Evolutionary conservation across 345 rosid species (phyloP), one percentile per base, ranked within the genome.

Genomic region (Salix suchowensis): DNA sequence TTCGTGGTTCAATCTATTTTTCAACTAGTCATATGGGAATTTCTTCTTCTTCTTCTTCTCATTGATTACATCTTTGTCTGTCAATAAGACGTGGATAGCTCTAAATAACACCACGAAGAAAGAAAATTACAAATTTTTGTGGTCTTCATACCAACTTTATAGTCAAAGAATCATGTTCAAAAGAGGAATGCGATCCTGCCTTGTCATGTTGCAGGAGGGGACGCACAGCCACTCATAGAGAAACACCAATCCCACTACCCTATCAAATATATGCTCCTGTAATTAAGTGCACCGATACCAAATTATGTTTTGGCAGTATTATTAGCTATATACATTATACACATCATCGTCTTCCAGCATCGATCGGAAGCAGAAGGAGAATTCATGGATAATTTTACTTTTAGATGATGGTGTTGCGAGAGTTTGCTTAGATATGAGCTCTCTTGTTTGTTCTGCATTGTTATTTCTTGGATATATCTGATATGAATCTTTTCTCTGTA

Each of bases 21-120:
- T 55, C 11, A 9, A 26, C 28, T 3, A 55, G 24, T 55, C 62
- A 55, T 55, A n/a, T 10, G 28, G 32, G 34, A 54, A 74, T n/a
- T 77, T 11, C 34, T 39, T 71, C 62, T 3, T 68, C 64, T 39
- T 71, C 62, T 3, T 68, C 64, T 62, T 75, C 75, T 48, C 23
- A 44, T 71, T 46, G 18, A 67, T 58, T 44, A n/a, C 12, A 46
- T 13, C 21, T 26, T 70, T 24, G 26, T 24, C 6, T 65, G 14
- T 32, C 80, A 76, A 65, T 18, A 68, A 67, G 81, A 77, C 74
- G 55, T 32, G 54, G 85, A 79, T 74, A 70, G 60, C 71, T 74
- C 69, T 80, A 19, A 32, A 54, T 50, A 7, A 58, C 77, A 78
- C 78, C 75, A 65, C n/a, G 67, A 69, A 68, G n/a, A 44, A 65